Evolutionary conservation across 78 protist species (phyloP).

Genomic region (Cyanophora paradoxa): DNA sequence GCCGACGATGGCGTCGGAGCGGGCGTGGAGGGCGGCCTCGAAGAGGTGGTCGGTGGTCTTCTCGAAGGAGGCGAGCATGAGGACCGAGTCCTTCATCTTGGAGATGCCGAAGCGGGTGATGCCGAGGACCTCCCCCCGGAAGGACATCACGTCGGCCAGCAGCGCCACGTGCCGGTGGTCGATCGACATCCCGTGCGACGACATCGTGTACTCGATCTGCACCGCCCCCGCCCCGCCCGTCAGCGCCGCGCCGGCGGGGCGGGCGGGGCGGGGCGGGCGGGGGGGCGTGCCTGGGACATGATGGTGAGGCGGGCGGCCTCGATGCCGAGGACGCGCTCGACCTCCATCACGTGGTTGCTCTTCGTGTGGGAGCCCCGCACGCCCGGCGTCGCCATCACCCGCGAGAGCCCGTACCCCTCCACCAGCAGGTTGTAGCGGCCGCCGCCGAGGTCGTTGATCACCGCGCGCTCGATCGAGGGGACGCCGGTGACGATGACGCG

Average conservation of each 20-base stretch:
- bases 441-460: conserved; percentile 62
- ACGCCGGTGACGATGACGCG: conserved; percentile 50
- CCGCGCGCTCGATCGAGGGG: conserved; percentile 71
- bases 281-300: conserved; percentile 81
- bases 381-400: conserved; percentile 41
- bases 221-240: too few species aligned
- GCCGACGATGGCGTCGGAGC: conserved; percentile 61
- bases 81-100: conserved; percentile 86
- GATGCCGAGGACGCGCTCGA: conserved; percentile 85
- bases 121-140: conserved; percentile 90
- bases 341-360: conserved; percentile 81
- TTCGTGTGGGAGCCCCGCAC: conserved; percentile 47
- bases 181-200: conserved; percentile 82
- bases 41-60: conserved; percentile 93
- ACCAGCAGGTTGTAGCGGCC: conserved; percentile 28
- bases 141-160: conserved; percentile 95
- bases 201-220: conserved; percentile 66
- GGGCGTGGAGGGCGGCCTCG: conserved; percentile 83
- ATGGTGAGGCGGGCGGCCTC: conserved; percentile 93
- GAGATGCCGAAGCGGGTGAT: conserved; percentile 96
- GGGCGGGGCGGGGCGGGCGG: too few species aligned
- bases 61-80: conserved; percentile 91
- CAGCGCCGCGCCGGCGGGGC: too few species aligned
- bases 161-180: conserved; percentile 88
- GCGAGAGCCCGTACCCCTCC: conserved; percentile 34